A percentile compares a stretch with the other conserved stretches of the same genome.
These are phyloP conservation scores for Physcomitrellopsis africana DNA, from an alignment of 225 moss, liverwort and hornwort species.

Conservation along the genomic window DNA sequence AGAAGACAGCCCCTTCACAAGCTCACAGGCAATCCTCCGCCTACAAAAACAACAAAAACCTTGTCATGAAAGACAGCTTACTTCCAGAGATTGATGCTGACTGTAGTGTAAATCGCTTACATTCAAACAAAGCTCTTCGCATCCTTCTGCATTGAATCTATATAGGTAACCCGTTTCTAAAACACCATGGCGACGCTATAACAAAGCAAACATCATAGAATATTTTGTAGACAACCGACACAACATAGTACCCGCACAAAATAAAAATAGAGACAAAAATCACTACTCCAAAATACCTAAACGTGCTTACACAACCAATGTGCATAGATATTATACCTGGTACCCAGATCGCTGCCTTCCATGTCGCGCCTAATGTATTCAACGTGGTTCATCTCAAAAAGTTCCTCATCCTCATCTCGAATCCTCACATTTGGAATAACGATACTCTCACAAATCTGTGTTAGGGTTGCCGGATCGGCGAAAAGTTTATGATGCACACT, in stretches of 20 bases:
- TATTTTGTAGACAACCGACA: too few relatives aligned
- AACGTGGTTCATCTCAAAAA: conserved; percentile 99
- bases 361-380: conserved; percentile 98
- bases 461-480: conserved; percentile 71
- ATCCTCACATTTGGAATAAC: conserved; percentile 96
- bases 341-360: conserved; percentile 98
- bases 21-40: conserved; percentile 97
- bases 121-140: not conserved
- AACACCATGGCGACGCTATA: too few relatives aligned
- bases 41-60: conserved; percentile 37
- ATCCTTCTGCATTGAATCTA: not conserved
- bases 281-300: too few relatives aligned
- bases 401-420: conserved; percentile 94
- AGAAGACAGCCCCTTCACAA: conserved; percentile 89
- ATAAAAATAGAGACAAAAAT: too few relatives aligned
- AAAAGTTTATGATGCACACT: conserved; percentile 93
- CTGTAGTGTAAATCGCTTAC: not conserved
- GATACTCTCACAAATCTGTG: conserved; percentile 94
- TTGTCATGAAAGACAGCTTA: not conserved
- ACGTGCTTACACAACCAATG: not conserved
- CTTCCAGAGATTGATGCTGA: not conserved
- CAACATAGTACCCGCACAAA: too few relatives aligned
- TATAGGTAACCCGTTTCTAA: not conserved
- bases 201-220: too few relatives aligned
- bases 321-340: conserved; percentile 44